Evolutionary conservation across 2,329 filamentous ascomycete genomes (phyloP), one percentile per base, ranked within the genome.

Genomic region (Eutypella sp.): DNA sequence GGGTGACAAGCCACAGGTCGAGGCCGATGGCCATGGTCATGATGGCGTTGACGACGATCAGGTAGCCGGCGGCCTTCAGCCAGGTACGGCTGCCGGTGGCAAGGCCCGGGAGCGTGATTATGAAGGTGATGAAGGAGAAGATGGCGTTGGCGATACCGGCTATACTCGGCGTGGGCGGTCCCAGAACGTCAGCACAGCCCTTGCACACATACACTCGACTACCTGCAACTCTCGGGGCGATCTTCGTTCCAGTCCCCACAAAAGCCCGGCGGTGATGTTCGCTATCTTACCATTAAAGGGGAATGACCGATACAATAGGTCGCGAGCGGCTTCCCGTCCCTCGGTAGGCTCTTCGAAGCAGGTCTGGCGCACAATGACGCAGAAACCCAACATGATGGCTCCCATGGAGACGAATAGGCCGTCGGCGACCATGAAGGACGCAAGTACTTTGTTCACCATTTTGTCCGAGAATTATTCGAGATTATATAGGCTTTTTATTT

Each of bases 81-180:
- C 83, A 87, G 52, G 76, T 73, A 52, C 86, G 77, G 41, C 75
- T 79, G 5, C 81, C 79, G 48, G 86, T 79, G 51, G 84, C 74
- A 45, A 92, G 70, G n/a, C 80, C 86, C 3, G 86, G 86, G 15
- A 93, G 67, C 6, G 85, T 86, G 49, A 83, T 62, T 45, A 84
- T 57, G 65, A 89, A 89, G 20, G 84, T 82, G 56, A 81, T 60
- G 64, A 92, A 82, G 62, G 90, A 78, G 59, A 91, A 72, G 57
- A 83, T 73, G 50, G 83, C 79, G 64, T 91, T 91, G 60, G 76
- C 82, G 52, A 91, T 81, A 48, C 82, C 85, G 43, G 82, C 86
- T 78, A 51, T 42, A 33, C 7, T 16, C 20, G 15, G 9, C 11
- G 18, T 22, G 5, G 19, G 22, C 36, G 23, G n/a, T 18, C n/a